Evolutionary conservation across 2,329 filamentous ascomycete genomes (phyloP), one percentile per base, ranked within the genome.

Genomic region (Hypoxylon sp.): DNA sequence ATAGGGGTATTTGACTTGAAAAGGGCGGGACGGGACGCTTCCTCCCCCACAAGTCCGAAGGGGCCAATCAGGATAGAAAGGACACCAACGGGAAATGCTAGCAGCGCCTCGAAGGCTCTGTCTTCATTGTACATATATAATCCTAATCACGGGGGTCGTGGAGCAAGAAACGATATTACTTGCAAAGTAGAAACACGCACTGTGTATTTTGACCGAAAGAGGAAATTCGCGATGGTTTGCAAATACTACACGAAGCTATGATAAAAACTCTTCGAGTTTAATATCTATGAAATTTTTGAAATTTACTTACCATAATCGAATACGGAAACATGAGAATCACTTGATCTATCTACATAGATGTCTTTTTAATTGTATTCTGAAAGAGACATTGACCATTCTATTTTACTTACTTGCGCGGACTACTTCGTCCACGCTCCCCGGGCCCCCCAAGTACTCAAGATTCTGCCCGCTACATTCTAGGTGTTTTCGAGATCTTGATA

Each of bases 101-200:
- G 7, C 20, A 54, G 43, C 30, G 39, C 37, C 51, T 51, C 24
- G 17, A 59, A 41, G 44, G 50, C 50, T 48, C 49, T 26, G 48
- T 62, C 48, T 62, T 62, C 58, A 34, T 51, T 67, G 58, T 65
- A 67, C 54, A 65, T 65, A 67, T 67, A 67, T 67, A 67, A 67
- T 65, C 62, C 49, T 67, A 65, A 65, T 67, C 46, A 37, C 54
- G 62, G 37, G 30, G 55, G 51, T 37, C n/a, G 30, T 28, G 30
- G 44, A 55, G 34, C 55, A 59, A 56, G 48, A 43, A 28, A 17
- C 24, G n/a, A 47, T 13, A n/a, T 48, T 6, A 22, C 32, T 17
- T 46, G 44, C 6, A n/a, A n/a, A 11, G n/a, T n/a, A 20, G 24
- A 26, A 7, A 54, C 17, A n/a, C n/a, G n/a, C n/a, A n/a, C n/a